Percentiles rank a stretch among this genome's conserved stretches.
phyloP scores from a whole-genome alignment of 208 protist species.

The Trichomonas vaginalis region DNA sequence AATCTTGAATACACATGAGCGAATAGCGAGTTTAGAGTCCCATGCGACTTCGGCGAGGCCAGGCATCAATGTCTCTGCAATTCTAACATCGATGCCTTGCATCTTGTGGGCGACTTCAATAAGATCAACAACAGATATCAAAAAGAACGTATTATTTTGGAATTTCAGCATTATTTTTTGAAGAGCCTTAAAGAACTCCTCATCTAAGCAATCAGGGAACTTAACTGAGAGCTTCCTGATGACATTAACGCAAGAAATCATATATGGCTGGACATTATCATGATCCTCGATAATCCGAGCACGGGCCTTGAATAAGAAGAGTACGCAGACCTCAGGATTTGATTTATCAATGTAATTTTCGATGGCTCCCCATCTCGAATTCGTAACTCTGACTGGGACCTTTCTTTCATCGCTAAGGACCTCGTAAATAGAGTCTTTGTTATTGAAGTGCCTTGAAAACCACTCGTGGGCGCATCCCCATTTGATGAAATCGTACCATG shows the following conservation, averaged over 20 bases:
- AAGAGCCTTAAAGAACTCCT: neutral
- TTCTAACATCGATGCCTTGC: neutral
- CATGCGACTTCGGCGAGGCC: neutral
- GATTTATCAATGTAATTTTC: neutral
- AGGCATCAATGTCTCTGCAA: neutral
- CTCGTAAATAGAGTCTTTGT: neutral
- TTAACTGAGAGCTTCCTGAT: neutral
- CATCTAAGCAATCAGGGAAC: neutral
- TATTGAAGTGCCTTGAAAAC: neutral
- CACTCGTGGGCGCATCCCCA: neutral
- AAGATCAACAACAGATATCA: neutral
- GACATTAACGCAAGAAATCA: neutral
- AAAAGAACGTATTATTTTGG: neutral
- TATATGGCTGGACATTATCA: neutral
- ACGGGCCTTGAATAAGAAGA: neutral
- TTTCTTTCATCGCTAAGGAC: neutral
- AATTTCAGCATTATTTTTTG: neutral
- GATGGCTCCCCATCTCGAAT: neutral
- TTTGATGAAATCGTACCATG: neutral
- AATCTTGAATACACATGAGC: neutral
- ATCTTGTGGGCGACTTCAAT: neutral
- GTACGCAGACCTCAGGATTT: neutral
- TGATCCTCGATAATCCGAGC: neutral
- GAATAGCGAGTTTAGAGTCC: neutral
- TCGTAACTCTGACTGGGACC: neutral